Evolutionary conservation across 306 rosid genomes (phyloP).

Genomic region (Medicago truncatula): DNA sequence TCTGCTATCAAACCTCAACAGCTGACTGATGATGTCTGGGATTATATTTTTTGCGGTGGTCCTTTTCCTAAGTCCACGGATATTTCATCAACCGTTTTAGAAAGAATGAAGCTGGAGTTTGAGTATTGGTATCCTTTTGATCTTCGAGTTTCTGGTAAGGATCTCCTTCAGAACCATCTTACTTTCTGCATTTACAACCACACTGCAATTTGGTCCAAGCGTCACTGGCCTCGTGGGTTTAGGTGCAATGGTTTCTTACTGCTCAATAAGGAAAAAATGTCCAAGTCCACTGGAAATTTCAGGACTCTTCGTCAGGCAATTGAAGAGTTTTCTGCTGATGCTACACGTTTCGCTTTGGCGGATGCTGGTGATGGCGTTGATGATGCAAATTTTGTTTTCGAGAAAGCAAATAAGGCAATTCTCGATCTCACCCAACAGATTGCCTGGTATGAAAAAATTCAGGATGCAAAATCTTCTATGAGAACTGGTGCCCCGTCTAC

Average conservation of each 20-base stretch:
- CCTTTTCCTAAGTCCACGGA: slow-evolving; percentile 65
- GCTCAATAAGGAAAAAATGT: slow-evolving; percentile 88
- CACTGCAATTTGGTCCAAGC: slow-evolving; percentile 72
- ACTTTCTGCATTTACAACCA: slow-evolving; percentile 87
- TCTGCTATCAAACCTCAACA: slow-evolving; percentile 71
- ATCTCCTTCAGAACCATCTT: slow-evolving; percentile 85
- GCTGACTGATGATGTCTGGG: slow-evolving; percentile 84
- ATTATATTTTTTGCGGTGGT: slow-evolving; percentile 73
- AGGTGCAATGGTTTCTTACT: slow-evolving; percentile 88
- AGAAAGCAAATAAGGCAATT: slow-evolving; percentile 86
- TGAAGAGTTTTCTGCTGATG: slow-evolving; percentile 91
- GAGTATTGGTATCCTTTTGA: slow-evolving; percentile 96
- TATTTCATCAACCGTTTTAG: slow-evolving; percentile 59
- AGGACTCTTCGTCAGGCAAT: slow-evolving; percentile 79
- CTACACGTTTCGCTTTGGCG: slow-evolving; percentile 86
- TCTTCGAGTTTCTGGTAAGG: slow-evolving; percentile 89
- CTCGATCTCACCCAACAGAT: slow-evolving; percentile 77
- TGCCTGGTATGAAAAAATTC: slow-evolving; percentile 79
- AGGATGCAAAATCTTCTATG: slow-evolving; percentile 68
- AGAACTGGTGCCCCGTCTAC: slow-evolving; percentile 77
- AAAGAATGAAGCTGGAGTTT: slow-evolving; percentile 82
- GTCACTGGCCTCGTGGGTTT: slow-evolving; percentile 88
- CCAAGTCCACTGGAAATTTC: slow-evolving; percentile 91
- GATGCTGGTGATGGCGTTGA: slow-evolving; percentile 96
- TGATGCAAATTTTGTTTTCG: slow-evolving; percentile 87